Evolutionary conservation across 169 alveolate species (phyloP), one percentile per base, ranked within the genome.

Genomic region (Cryptosporidium viatorum): DNA sequence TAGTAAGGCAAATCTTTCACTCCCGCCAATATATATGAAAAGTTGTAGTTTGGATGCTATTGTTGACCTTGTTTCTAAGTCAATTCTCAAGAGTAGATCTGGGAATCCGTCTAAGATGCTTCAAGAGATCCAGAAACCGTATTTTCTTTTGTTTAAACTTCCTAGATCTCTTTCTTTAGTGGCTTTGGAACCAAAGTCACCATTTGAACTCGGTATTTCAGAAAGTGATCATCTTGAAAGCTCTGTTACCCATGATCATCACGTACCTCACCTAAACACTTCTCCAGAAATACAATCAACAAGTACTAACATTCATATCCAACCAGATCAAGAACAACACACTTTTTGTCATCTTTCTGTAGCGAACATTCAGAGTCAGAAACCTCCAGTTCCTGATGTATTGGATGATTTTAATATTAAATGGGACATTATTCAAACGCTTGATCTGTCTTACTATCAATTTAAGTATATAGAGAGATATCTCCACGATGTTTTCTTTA

Each of bases 21-120:
- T 75, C 1, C 86, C 86, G 4, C 86, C 86, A 59, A 59, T 75
- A 26, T 75, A 75, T 37, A 16, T 75, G 16, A 33, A 33, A 18
- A 50, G 45, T 39, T 75, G 86, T 60, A 75, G 60, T 60, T 37
- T 75, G 73, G 86, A 75, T 26, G 31, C 71, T 16, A 75, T 75
- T 59, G 71, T 75, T 21, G 86, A 75, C 48, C 23, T 75, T 37
- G 73, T 75, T 7, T 75, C 86, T 12, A 75, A 45, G 16, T 75
- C 71, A 3, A 75, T 75, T 8, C 16, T 75, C 12, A 75, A 75
- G 62, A 60, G 73, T 39, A 39, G 86, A 18, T 59, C 67, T 9
- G 69, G 69, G 3, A 35, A 37, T 58, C n/a, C 33, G 2, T 37
- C 60, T 9, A 75, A 75, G 21, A 23, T 59, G 26, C 51, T 18